Conservation (phyloP, 441 rosid genomes). For the Corymbia calophylla region DNA sequence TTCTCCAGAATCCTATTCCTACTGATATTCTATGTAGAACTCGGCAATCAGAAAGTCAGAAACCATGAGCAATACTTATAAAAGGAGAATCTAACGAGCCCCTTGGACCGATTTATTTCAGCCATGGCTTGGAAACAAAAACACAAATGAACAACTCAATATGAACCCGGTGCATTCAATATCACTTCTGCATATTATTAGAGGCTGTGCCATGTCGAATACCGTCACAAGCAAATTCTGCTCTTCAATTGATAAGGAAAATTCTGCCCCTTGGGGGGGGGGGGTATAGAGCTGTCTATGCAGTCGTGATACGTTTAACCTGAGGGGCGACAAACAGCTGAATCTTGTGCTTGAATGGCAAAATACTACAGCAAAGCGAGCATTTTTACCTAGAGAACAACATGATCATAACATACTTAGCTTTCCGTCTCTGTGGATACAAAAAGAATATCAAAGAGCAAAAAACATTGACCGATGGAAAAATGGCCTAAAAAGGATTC, state of each 20-base stretch:
- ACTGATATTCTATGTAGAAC: background rate
- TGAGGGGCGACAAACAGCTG: background rate
- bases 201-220: background rate
- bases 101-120: background rate
- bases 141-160: background rate
- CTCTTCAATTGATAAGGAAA: background rate
- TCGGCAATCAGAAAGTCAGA: background rate
- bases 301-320: background rate
- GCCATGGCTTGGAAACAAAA: background rate
- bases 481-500: constrained; percentile 16
- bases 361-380: background rate
- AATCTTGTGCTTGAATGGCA: background rate
- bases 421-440: background rate
- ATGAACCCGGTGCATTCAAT: background rate
- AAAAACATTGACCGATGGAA: background rate
- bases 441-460: background rate
- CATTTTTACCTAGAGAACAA: background rate
- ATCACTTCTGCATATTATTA: background rate
- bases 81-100: background rate
- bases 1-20: background rate
- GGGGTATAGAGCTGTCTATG: background rate
- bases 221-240: background rate
- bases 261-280: background rate
- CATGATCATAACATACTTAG: background rate
- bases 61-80: background rate